These are phyloP conservation scores for Leccinum boreale DNA, from an alignment of 768 basidiomycete genomes.

Conservation along the genomic window DNA sequence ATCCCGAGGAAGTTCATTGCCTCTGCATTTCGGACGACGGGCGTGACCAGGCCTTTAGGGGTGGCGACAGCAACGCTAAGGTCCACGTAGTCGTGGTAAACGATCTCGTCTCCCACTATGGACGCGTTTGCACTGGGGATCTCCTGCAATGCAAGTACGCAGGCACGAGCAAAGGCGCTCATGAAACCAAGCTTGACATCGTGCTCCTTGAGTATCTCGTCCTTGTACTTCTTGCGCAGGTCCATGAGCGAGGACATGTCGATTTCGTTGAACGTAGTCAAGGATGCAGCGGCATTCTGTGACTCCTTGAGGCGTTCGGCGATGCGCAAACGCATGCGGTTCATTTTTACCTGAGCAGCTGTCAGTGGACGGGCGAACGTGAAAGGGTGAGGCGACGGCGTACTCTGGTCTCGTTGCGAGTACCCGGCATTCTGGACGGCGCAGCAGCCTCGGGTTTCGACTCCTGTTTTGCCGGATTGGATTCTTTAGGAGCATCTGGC, in stretches of 20 bases:
- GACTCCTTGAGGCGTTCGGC: conserved; percentile 97
- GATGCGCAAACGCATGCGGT: conserved; percentile 95
- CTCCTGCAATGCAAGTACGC: conserved; percentile 79
- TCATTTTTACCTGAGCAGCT: conserved; percentile 84
- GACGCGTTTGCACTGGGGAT: conserved; percentile 92
- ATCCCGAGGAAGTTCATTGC: conserved; percentile 83
- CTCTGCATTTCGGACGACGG: conserved; percentile 91
- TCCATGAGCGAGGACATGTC: conserved; percentile 97
- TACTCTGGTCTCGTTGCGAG: conserved; percentile 83
- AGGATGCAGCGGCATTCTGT: conserved; percentile 92
- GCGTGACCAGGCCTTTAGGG: conserved; percentile 95
- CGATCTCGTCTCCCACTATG: conserved; percentile 92
- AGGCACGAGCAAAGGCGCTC: conserved; percentile 93
- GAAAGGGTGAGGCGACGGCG: conserved; percentile 17
- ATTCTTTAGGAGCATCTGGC: conserved; percentile 30
- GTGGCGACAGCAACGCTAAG: conserved; percentile 95
- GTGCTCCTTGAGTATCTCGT: conserved; percentile 81
- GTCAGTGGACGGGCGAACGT: neutral
- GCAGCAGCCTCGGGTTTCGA: conserved; percentile 30
- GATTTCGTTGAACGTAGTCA: conserved; percentile 99
- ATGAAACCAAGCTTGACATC: conserved; percentile 98
- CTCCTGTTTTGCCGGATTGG: conserved; percentile 37
- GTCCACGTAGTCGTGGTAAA: conserved; percentile 91
- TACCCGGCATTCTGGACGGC: conserved; percentile 41
- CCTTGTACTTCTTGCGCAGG: conserved; percentile 94